Base-by-base conservation (phyloP, 768 basidiomycete species). In the Rhodotorula sphaerocarpa region DNA sequence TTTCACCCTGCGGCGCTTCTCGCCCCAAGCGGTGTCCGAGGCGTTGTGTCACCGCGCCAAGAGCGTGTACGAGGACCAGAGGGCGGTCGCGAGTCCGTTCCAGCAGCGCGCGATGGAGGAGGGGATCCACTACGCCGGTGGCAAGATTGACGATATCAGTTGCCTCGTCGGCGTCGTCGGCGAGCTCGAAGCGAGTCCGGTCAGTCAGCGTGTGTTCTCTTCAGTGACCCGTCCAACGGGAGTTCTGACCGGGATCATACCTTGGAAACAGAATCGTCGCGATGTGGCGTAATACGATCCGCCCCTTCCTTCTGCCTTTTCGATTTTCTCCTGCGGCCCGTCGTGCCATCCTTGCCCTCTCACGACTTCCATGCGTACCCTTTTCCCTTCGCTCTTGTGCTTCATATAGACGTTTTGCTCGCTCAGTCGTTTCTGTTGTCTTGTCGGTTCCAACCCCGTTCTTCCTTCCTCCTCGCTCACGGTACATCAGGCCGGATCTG, bases 11-110 rank as follows among this genome's bases (percentile, higher is more conserved):
- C 54, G 55, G 50, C 58, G 59, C 18, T 69, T 72, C 61, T 63
- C 61, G 21, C 71, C 72, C 7, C 70, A 71, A 55, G 56, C 61
- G 11, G 57, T 73, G 7, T 65, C 65, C 27, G 86, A 90, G 75
- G 88, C 87, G 2, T 75, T 90, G 28, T 90, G 88, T 69, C 86
- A 84, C 48, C 82, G 87, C 25, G 88, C 88, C 0, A 79, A 84
- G 62, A 75, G 81, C 28, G 85, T 87, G 7, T 83, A 84, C 21
- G 84, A 86, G 72, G 72, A 73, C 56, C 70, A 64, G 55, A 31
- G 61, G 28, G 71, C 72, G 1, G 70, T 72, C 16, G 65, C 63
- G 33, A 67, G 65, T 44, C 72, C 72, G 34, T 73, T 73, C 56
- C 71, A 72, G 59, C 68, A 72, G 56, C 47, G 69, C 42, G 72